Evolutionary conservation across 2,329 filamentous ascomycete genomes (phyloP).

Genomic region (Thielaviopsis punctulata): DNA sequence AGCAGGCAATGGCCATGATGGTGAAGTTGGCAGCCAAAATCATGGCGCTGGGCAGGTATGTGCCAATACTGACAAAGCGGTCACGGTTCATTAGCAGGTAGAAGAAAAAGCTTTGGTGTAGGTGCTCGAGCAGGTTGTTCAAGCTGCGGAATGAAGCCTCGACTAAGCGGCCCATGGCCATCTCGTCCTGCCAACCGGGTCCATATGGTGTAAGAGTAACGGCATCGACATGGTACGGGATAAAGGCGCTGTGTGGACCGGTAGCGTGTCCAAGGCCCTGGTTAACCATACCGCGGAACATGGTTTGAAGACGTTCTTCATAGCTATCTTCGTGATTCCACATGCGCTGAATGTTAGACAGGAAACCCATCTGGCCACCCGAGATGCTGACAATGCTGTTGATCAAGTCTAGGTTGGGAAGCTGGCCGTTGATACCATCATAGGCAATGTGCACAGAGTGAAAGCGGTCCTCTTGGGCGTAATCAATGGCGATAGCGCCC

Average conservation of each 20-base stretch:
- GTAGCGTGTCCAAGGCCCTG: constrained; percentile 80
- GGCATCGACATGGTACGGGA: constrained; percentile 93
- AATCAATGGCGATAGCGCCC: constrained; percentile 85
- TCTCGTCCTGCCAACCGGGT: constrained; percentile 94
- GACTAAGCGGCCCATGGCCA: constrained; percentile 76
- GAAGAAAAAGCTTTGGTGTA: constrained; percentile 99
- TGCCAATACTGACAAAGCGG: constrained; percentile 93
- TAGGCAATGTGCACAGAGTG: constrained; percentile 82
- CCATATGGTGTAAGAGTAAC: constrained; percentile 84
- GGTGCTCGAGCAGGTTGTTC: constrained; percentile 90
- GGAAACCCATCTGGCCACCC: constrained; percentile 79
- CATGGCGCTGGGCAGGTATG: constrained; percentile 96
- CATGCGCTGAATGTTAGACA: constrained; percentile 71
- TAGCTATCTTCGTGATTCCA: constrained; percentile 69
- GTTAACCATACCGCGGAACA: constrained; percentile 81
- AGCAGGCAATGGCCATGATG: constrained; percentile 86
- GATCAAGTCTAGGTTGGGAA: constrained; percentile 89
- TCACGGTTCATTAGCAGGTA: constrained; percentile 85
- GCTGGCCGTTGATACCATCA: constrained; percentile 85
- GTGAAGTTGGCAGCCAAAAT: constrained; percentile 85
- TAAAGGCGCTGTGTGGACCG: constrained; percentile 87
- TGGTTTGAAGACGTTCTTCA: constrained; percentile 64
- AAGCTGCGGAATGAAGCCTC: constrained; percentile 85
- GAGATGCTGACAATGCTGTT: constrained; percentile 86
- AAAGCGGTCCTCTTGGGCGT: constrained; percentile 69